Conservation (phyloP, 495 filamentous ascomycete genomes). For the Podospora sp. region DNA sequence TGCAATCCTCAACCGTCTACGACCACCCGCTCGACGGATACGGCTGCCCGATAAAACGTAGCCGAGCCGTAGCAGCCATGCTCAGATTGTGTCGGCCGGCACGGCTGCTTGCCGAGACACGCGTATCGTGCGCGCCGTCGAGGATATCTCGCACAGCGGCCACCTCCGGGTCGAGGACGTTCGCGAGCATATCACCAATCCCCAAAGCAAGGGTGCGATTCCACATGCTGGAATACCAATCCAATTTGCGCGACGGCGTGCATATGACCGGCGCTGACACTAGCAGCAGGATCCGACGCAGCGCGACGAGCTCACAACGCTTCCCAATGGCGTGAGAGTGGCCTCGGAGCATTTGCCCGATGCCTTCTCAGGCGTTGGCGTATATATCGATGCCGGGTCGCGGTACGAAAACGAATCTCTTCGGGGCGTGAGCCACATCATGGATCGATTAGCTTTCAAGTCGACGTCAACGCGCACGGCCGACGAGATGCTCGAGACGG, state of each 20-base stretch:
- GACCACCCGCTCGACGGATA: background rate
- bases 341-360: conserved; percentile 95
- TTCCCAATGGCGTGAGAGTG: conserved; percentile 92
- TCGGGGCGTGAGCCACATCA: conserved; percentile 91
- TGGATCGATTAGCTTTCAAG: conserved; percentile 96
- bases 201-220: conserved; percentile 24
- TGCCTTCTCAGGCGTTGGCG: conserved; percentile 91
- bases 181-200: conserved; percentile 16
- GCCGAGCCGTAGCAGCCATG: conserved; percentile 26
- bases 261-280: background rate
- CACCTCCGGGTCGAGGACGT: background rate
- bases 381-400: conserved; percentile 96
- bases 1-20: background rate
- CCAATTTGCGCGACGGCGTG: background rate
- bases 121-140: conserved; percentile 20
- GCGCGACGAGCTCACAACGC: conserved; percentile 83
- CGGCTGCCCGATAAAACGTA: conserved; percentile 1
- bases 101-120: conserved; percentile 27
- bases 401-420: conserved; percentile 87
- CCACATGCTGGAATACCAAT: conserved; percentile 14
- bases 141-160: conserved; percentile 8
- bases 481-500: conserved; percentile 82
- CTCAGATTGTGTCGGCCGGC: conserved; percentile 33
- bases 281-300: conserved; percentile 76
- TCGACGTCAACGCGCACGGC: conserved; percentile 73